Conservation (phyloP, 768 basidiomycete species). For the Leucosporidium creatinivorum region DNA sequence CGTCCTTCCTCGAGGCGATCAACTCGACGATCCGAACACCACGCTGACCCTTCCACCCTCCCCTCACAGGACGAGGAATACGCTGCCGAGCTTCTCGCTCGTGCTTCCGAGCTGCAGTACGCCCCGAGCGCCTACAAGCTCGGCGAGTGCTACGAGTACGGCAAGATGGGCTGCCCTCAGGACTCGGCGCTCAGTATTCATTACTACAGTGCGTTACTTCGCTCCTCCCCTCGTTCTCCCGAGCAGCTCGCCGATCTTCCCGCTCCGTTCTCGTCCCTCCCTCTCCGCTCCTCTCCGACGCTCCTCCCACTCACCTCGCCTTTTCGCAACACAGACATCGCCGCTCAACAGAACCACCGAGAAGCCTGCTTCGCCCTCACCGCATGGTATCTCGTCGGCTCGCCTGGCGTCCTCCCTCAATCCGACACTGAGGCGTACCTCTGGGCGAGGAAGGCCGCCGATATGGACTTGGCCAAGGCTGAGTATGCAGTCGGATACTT, state of each 20-base stretch:
- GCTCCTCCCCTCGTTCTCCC: not conserved
- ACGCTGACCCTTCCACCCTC: no score
- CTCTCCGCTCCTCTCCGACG: not conserved
- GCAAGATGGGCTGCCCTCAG: conserved; percentile 95
- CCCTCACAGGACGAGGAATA: conserved; percentile 68
- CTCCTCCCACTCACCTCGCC: not conserved
- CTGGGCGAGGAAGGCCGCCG: conserved; percentile 94
- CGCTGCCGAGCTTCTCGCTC: conserved; percentile 84
- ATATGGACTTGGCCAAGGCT: conserved; percentile 83
- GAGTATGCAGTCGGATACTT: conserved; percentile 99
- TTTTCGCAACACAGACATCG: conserved; percentile 67
- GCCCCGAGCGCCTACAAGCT: conserved; percentile 90
- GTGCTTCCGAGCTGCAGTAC: conserved; percentile 91
- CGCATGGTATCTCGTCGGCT: conserved; percentile 98
- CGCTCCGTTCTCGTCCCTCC: not conserved
- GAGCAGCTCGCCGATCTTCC: not conserved
- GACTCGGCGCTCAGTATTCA: conserved; percentile 96
- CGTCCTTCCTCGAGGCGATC: not conserved
- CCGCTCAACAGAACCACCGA: conserved; percentile 91
- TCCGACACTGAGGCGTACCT: conserved; percentile 97
- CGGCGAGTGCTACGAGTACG: conserved; percentile 99
- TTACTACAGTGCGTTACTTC: conserved; percentile 56
- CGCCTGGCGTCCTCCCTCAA: conserved; percentile 92
- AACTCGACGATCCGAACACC: not conserved
- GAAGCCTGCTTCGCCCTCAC: conserved; percentile 97